Base-by-base conservation (phyloP, 345 rosid genomes). In the Eucalyptus tenuipes region DNA sequence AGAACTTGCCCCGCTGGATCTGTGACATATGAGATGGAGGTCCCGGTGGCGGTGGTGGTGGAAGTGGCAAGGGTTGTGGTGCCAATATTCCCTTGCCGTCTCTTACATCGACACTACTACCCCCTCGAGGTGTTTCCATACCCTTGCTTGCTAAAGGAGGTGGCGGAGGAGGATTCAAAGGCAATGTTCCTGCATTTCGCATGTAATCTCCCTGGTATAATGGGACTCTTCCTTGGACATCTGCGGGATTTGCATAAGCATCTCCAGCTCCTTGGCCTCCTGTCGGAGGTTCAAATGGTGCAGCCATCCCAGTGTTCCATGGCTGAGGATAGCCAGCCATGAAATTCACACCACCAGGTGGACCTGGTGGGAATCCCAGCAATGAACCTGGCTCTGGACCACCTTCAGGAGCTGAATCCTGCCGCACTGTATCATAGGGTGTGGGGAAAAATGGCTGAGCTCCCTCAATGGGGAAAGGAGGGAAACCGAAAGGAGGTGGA, bases 311-410 rank as follows among this genome's bases (percentile, higher is more conserved):
- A 1, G 90, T 64, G 86, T 93, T 97, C 99, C 99, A 97, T 11
- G 95, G 91, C 88, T 91, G 96, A 89, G 97, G 94, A 93, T 93
- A 97, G 71, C 91, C 88, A 53, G 91, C 90, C 55, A 92, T 91
- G 89, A 92, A 95, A 88, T 94, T 96, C 85, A 90, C 49, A 79
- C 92, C 92, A 88, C 92, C 93, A 50, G 92, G 82, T 75, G 95
- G 94, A 44, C 95, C 90, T 86, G 96, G 94, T 64, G 94, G 97
- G 89, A 93, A 96, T 86, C 98, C 97, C 88, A 94, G 88, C 88
- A 95, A 89, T 25, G 98, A 95, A 22, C 96, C 97, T 89, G 95
- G 99, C 85, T 95, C 98, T 14, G 93, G 90, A 86, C 96, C 98
- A 88, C 85, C 92, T 88, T 96, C 98, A 84, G 92, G 86, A 81